A percentile compares a stretch with the other conserved stretches of the same genome.
Conservation (phyloP, 1,284 basidiomycete genomes). For the Megacollybia platyphylla region DNA sequence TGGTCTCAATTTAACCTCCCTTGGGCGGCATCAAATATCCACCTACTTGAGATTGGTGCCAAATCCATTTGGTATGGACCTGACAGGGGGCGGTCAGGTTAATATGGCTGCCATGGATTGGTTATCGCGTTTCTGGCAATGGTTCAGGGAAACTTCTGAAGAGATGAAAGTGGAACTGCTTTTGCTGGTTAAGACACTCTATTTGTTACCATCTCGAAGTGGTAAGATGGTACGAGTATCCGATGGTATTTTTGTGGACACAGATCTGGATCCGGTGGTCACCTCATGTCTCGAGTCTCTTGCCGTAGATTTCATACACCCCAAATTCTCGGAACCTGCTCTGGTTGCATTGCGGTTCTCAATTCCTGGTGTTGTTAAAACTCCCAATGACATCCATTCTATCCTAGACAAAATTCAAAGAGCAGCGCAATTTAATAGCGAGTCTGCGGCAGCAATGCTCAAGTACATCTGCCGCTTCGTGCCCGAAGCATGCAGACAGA, state of each 20-base stretch:
- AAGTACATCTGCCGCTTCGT: neutral
- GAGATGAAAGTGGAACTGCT: neutral
- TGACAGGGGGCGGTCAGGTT: neutral
- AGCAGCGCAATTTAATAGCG: neutral
- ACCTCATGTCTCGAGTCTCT: slow-evolving; percentile 1
- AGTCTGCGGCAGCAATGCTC: neutral
- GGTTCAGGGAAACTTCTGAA: neutral
- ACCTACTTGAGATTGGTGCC: neutral
- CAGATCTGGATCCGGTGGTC: neutral
- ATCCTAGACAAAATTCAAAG: neutral
- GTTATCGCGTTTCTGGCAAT: neutral
- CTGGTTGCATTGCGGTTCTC: neutral
- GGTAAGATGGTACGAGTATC: neutral
- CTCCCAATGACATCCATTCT: neutral
- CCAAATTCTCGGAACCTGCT: neutral
- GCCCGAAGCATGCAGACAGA: neutral
- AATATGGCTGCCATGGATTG: neutral
- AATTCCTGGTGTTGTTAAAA: neutral
- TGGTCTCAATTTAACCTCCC: neutral
- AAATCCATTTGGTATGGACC: neutral
- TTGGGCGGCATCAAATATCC: neutral
- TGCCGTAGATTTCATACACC: slow-evolving; percentile 1
- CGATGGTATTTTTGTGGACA: neutral
- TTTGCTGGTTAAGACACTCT: neutral
- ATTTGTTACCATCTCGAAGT: neutral